phyloP scores from a whole-genome alignment of 768 basidiomycete species.

The Boletus pseudopeckii region DNA sequence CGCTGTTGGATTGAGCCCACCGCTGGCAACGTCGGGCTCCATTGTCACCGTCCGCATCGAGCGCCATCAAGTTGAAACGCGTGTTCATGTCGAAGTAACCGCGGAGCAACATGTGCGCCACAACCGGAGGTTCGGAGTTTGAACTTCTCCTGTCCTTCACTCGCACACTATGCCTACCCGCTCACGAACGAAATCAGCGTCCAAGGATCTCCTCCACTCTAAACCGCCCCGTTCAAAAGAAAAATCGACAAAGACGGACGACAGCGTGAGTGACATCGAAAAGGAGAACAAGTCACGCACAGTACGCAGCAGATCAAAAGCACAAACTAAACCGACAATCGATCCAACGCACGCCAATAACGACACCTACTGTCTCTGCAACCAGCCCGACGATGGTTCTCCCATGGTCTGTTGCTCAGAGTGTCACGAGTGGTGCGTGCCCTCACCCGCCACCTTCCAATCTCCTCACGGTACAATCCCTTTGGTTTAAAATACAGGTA shows the following conservation, averaged over 20 bases:
- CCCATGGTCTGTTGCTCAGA: slow-evolving; percentile 77
- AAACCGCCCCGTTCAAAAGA: slow-evolving; percentile 15
- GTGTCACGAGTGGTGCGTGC: slow-evolving; percentile 67
- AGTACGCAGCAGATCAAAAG: slow-evolving; percentile 23
- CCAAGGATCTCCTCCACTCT: slow-evolving; percentile 7
- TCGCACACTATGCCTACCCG: slow-evolving; percentile 42
- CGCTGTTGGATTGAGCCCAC: background rate
- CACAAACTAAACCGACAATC: slow-evolving; percentile 15
- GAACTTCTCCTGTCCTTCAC: slow-evolving; percentile 29
- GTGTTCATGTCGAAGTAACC: too few species aligned
- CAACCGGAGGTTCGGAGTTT: slow-evolving; percentile 31
- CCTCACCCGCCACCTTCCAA: background rate
- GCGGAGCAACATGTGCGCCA: slow-evolving; percentile 18
- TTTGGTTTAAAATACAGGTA: slow-evolving; percentile 50
- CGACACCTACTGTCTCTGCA: slow-evolving; percentile 54
- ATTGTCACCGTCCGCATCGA: background rate
- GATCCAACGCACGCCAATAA: slow-evolving; percentile 16
- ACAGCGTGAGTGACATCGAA: slow-evolving; percentile 25
- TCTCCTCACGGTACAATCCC: slow-evolving; percentile 4
- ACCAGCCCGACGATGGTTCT: slow-evolving; percentile 67
- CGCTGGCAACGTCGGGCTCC: slow-evolving; percentile 6
- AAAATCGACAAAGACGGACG: slow-evolving; percentile 16
- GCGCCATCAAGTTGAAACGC: background rate
- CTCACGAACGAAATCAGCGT: slow-evolving; percentile 39
- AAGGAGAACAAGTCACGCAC: slow-evolving; percentile 30